Conservation (phyloP, 768 basidiomycete species). For the Scleroderma citrinum region DNA sequence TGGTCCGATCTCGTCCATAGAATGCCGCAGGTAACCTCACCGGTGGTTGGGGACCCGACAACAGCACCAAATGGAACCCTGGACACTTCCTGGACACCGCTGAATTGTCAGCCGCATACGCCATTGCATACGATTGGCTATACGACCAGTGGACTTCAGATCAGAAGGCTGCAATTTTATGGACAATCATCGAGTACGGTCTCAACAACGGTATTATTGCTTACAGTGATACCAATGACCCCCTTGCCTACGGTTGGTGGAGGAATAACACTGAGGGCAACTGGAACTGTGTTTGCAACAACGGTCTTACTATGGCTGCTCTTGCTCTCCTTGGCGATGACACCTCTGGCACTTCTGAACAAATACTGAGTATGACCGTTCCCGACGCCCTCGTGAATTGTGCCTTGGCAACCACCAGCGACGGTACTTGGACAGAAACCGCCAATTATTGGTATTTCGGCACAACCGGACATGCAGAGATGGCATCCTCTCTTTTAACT, state of each 20-base stretch:
- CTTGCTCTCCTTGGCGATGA: slow-evolving; percentile 88
- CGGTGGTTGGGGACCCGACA: slow-evolving; percentile 55
- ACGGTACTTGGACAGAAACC: slow-evolving; percentile 93
- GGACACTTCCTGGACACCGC: slow-evolving; percentile 88
- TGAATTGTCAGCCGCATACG: slow-evolving; percentile 87
- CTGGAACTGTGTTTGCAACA: slow-evolving; percentile 98
- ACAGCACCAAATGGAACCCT: slow-evolving; percentile 75
- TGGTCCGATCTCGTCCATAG: slow-evolving; percentile 19
- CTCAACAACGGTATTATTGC: slow-evolving; percentile 58
- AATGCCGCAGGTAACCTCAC: slow-evolving; percentile 73
- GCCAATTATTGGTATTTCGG: slow-evolving; percentile 96
- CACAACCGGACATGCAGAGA: slow-evolving; percentile 85
- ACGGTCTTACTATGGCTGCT: slow-evolving; percentile 81
- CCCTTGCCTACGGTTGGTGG: slow-evolving; percentile 70
- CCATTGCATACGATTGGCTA: slow-evolving; percentile 94
- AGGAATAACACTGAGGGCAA: slow-evolving; percentile 67
- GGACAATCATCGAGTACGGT: slow-evolving; percentile 73
- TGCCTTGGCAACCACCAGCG: slow-evolving; percentile 49
- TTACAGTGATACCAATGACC: slow-evolving; percentile 36
- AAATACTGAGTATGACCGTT: slow-evolving; percentile 63
- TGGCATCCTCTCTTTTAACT: slow-evolving; percentile 73
- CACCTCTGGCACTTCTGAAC: slow-evolving; percentile 60
- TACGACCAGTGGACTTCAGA: slow-evolving; percentile 75
- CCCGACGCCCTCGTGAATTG: slow-evolving; percentile 77
- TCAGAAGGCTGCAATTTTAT: slow-evolving; percentile 64